A percentile compares a stretch with the other conserved stretches of the same genome.
These are phyloP conservation scores for Termitomyces eurrhizus DNA, from an alignment of 768 basidiomycete species.

Conservation along the genomic window DNA sequence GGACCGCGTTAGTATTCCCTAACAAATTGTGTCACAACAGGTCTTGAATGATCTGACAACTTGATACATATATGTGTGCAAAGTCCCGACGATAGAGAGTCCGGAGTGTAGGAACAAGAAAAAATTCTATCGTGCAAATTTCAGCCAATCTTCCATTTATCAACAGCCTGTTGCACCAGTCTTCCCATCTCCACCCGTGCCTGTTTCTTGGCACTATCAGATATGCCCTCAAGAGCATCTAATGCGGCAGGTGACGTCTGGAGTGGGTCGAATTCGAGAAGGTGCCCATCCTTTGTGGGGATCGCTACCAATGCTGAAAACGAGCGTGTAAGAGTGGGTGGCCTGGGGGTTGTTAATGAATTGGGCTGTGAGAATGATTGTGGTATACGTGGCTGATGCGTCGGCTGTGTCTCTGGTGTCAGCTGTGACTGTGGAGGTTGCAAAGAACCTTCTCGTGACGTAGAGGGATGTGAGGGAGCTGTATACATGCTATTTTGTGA, in stretches of 20 bases:
- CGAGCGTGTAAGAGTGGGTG: constrained; percentile 28
- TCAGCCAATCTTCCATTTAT: constrained; percentile 67
- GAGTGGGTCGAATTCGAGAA: constrained; percentile 85
- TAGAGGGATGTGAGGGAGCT: constrained; percentile 31
- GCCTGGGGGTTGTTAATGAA: constrained; percentile 32
- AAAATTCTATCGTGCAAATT: background rate
- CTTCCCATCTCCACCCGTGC: constrained; percentile 73
- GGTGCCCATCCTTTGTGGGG: constrained; percentile 75
- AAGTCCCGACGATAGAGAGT: constrained; percentile 7
- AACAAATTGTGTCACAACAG: background rate
- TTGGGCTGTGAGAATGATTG: constrained; percentile 22
- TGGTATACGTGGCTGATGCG: constrained; percentile 20
- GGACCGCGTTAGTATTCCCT: background rate
- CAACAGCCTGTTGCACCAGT: constrained; percentile 67
- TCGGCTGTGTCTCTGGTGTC: constrained; percentile 15
- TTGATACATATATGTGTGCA: constrained; percentile 1
- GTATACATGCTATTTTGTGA: constrained; percentile 50
- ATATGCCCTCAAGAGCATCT: constrained; percentile 74
- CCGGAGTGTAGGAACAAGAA: constrained; percentile 1
- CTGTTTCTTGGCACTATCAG: constrained; percentile 79
- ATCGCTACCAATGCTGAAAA: constrained; percentile 67
- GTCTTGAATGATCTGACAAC: background rate
- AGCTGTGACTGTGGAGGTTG: constrained; percentile 18
- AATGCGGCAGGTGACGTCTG: constrained; percentile 66
- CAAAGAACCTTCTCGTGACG: constrained; percentile 40